A percentile compares a stretch with the other conserved stretches of the same genome.
Evolutionary conservation across 2,329 filamentous ascomycete species (phyloP).

Genomic region (Ophiobolus disseminans): DNA sequence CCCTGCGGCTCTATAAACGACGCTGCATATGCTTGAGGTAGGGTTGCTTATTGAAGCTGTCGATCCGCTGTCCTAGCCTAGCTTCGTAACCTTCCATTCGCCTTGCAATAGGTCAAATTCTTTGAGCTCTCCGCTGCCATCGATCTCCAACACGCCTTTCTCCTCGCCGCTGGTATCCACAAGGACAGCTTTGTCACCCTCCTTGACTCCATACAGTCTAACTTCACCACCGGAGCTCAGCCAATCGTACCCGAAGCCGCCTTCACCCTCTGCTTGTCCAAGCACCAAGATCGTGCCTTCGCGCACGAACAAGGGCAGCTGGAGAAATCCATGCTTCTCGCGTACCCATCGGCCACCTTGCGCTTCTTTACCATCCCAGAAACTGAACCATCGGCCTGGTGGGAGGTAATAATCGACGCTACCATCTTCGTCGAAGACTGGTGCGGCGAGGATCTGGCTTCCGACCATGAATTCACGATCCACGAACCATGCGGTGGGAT

Average conservation of each 20-base stretch:
- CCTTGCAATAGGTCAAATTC: constrained; percentile 40
- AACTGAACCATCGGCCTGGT: constrained; percentile 59
- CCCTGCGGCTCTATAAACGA: background rate
- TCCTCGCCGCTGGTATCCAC: constrained; percentile 44
- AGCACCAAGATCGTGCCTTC: constrained; percentile 51
- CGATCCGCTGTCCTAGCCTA: constrained; percentile 24
- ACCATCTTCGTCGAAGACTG: constrained; percentile 68
- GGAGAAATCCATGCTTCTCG: constrained; percentile 50
- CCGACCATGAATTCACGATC: constrained; percentile 80
- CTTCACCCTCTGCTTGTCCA: constrained; percentile 47
- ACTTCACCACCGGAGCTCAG: constrained; percentile 47
- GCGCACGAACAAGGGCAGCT: constrained; percentile 51
- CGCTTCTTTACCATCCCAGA: constrained; percentile 54
- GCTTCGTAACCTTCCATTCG: constrained; percentile 44
- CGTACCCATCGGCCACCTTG: constrained; percentile 55
- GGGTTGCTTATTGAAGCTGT: background rate
- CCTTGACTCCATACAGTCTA: constrained; percentile 47
- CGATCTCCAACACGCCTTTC: constrained; percentile 39
- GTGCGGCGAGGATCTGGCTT: constrained; percentile 67
- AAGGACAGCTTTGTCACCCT: constrained; percentile 43
- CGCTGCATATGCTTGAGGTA: background rate
- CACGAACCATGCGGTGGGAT: constrained; percentile 70
- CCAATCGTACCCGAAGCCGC: constrained; percentile 53
- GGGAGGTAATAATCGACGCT: constrained; percentile 72
- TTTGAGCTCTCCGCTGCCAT: constrained; percentile 35